Conservation (phyloP, 2,329 filamentous ascomycete species). For the Alternaria sp. region DNA sequence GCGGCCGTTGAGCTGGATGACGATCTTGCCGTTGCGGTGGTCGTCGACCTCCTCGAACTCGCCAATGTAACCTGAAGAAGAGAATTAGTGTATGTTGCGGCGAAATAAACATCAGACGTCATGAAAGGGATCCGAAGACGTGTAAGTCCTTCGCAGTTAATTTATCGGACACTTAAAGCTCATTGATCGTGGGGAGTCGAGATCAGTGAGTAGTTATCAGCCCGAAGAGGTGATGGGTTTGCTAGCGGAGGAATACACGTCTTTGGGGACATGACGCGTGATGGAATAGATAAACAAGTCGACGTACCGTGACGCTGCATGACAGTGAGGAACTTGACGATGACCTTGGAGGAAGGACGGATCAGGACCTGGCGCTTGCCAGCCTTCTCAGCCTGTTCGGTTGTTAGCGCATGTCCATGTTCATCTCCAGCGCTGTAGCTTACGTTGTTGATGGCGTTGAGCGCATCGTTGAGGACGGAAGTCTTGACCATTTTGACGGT, state of each 20-base stretch:
- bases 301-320: constrained; percentile 99
- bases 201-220: constrained; percentile 99
- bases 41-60: constrained; percentile 99
- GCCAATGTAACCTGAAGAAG: constrained; percentile 85
- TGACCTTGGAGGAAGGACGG: constrained; percentile 98
- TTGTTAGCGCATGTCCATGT: background rate
- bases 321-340: constrained; percentile 98
- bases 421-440: background rate
- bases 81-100: constrained; percentile 79
- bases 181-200: constrained; percentile 83
- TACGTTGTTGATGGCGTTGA: constrained; percentile 98
- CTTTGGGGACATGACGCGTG: background rate
- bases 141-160: constrained; percentile 92
- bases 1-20: constrained; percentile 98
- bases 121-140: constrained; percentile 77
- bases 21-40: constrained; percentile 99
- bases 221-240: constrained; percentile 66
- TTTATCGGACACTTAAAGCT: constrained; percentile 99
- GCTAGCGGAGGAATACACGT: constrained; percentile 7
- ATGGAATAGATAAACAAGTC: constrained; percentile 15
- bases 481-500: constrained; percentile 96
- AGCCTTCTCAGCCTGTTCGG: constrained; percentile 79
- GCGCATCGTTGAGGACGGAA: constrained; percentile 98
- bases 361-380: constrained; percentile 99
- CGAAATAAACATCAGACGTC: constrained; percentile 92